Evolutionary conservation across 208 protist genomes (phyloP).

Genomic region (Trypanosomatidae sp.): DNA sequence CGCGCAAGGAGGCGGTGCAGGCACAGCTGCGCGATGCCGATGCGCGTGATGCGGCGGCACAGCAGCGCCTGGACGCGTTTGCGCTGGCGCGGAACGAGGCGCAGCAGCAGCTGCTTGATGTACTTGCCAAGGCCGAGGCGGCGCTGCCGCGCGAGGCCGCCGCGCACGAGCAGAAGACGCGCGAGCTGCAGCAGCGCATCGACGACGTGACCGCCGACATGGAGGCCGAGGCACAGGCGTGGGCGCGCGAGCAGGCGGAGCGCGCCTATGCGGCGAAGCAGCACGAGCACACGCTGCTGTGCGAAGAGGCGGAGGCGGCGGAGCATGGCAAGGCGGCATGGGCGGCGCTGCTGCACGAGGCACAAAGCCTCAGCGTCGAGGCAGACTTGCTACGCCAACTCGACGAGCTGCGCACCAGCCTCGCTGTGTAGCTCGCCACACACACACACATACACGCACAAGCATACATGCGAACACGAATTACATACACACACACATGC

Average conservation of each 20-base stretch:
- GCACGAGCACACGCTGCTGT: slow-evolving; percentile 29
- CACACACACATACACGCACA: no score
- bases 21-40: slow-evolving; percentile 23
- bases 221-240: slow-evolving; percentile 65
- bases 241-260: slow-evolving; percentile 57
- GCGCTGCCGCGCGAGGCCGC: slow-evolving; percentile 20
- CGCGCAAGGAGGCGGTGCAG: slow-evolving; percentile 23
- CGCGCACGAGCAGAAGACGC: slow-evolving; percentile 28
- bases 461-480: no score
- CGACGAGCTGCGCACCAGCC: slow-evolving; percentile 22
- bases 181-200: slow-evolving; percentile 24
- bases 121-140: slow-evolving; percentile 33
- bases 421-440: slow-evolving; percentile 5
- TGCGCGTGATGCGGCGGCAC: slow-evolving; percentile 29
- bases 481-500: no score
- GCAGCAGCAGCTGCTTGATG: slow-evolving; percentile 19
- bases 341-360: slow-evolving; percentile 60
- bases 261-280: slow-evolving; percentile 49
- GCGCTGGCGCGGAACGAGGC: slow-evolving; percentile 28
- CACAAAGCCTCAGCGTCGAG: slow-evolving; percentile 21
- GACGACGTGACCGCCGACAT: slow-evolving; percentile 22
- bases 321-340: slow-evolving; percentile 48
- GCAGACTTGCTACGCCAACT: slow-evolving; percentile 28
- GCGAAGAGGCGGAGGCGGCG: slow-evolving; percentile 37
- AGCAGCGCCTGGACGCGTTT: slow-evolving; percentile 31